These are phyloP conservation scores for Mucor irregularis DNA, from an alignment of 371 early-diverging fungal genomes.

Conservation along the genomic window DNA sequence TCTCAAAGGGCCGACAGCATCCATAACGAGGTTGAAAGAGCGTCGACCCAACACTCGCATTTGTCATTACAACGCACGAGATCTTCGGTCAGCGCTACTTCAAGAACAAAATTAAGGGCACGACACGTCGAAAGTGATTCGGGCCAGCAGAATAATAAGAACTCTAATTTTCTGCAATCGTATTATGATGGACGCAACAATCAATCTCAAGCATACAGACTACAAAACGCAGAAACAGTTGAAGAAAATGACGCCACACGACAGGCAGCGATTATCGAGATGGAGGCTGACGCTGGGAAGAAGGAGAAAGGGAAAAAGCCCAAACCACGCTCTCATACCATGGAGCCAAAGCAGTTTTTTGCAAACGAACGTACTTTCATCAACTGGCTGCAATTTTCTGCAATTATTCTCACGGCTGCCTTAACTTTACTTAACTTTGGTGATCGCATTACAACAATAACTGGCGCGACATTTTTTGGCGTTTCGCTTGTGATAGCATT, in stretches of 20 bases:
- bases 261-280: neutral
- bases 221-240: conserved; percentile 2
- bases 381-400: conserved; percentile 79
- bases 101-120: neutral
- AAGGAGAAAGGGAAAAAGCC: conserved; percentile 30
- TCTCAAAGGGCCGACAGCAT: neutral
- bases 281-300: conserved; percentile 14
- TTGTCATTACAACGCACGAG: neutral
- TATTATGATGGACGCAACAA: neutral
- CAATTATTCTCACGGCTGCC: conserved; percentile 67
- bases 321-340: neutral
- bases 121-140: neutral
- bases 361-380: conserved; percentile 94
- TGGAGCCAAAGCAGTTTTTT: conserved; percentile 71
- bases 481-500: conserved; percentile 30
- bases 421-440: conserved; percentile 79
- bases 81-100: neutral
- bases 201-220: conserved; percentile 5
- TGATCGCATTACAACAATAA: conserved; percentile 32
- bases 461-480: conserved; percentile 38
- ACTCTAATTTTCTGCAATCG: neutral
- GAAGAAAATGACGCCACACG: neutral
- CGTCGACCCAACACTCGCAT: too few species aligned
- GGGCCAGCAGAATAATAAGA: neutral
- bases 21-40: neutral